Base-by-base conservation (phyloP, 768 basidiomycete species). In the Hericium alpestre region DNA sequence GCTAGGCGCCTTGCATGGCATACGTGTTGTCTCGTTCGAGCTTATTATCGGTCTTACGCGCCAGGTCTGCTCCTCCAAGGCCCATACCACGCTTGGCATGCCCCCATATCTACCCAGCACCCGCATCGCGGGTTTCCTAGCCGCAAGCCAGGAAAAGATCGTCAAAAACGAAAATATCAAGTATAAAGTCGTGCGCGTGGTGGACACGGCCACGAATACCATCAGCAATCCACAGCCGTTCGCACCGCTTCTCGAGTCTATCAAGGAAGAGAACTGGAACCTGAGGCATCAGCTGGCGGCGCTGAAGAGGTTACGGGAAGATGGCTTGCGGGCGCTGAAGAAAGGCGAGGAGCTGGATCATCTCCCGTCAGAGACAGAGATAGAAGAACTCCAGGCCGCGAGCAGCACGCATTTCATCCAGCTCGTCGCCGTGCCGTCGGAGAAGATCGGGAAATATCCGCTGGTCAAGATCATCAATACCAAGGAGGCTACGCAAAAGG, bases 141-240 rank as follows among this genome's bases (percentile, higher is more conserved):
- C 16, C 43, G 9, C 43, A 7, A 16, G 20, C 43, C 43, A 46
- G 16, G 20, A 46, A 1, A 16, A 46, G 16, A 12, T 46, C 43
- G 43, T 46, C 43, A n/a, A 32, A 6, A 59, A 63, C 53, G 15
- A 53, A 22, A 52, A 58, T 16, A 63, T 63, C 32, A 55, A 60
- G 18, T 59, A 63, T 38, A 38, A 18, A 40, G 51, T 51, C 32
- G 62, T 63, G 16, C 62, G 62, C 55, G 53, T 63, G 38, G 60
- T 63, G 43, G 60, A 63, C 53, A 32, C 56, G 12, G 62, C 56
- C 51, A 61, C 60, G 37, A 39, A 55, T 47, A 63, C 58, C 27
- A 55, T 57, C 11, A 48, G 54, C 41, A 54, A 56, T 11, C 61
- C 61, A 32, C 38, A 27, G 25, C 57, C 23, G 18, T 60, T 58